These are phyloP conservation scores for Neurospora sublineolata DNA, from an alignment of 495 filamentous ascomycete species.

Conservation along the genomic window DNA sequence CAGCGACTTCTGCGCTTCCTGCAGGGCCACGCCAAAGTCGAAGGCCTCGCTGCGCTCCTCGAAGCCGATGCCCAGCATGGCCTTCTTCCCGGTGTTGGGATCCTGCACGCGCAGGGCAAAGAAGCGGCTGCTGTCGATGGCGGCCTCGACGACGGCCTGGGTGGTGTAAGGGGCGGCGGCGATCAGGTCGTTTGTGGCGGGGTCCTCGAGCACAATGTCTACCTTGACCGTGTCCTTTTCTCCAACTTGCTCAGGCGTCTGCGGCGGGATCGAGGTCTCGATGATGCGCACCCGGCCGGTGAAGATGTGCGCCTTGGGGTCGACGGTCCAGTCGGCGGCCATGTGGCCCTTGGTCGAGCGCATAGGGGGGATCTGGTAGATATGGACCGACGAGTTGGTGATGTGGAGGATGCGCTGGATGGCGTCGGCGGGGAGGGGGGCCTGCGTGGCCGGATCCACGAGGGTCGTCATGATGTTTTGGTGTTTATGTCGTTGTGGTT, in stretches of 20 bases:
- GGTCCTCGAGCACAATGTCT: conserved; percentile 66
- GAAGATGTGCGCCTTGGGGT: conserved; percentile 61
- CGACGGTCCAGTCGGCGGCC: conserved; percentile 65
- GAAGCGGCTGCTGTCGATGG: conserved; percentile 63
- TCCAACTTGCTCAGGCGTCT: not conserved
- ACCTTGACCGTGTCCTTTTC: conserved; percentile 47
- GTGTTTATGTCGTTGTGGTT: not conserved
- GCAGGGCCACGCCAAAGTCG: conserved; percentile 69
- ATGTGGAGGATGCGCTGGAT: conserved; percentile 73
- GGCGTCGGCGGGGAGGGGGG: conserved; percentile 48
- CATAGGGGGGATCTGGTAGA: conserved; percentile 71
- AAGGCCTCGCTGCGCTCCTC: conserved; percentile 75
- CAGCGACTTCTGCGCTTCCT: conserved; percentile 54
- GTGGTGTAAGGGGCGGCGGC: conserved; percentile 64
- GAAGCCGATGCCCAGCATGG: conserved; percentile 70
- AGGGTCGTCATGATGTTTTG: conserved; percentile 22
- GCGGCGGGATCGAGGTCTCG: conserved; percentile 46
- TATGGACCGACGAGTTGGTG: conserved; percentile 49
- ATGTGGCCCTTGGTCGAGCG: conserved; percentile 58
- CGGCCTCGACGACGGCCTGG: conserved; percentile 51
- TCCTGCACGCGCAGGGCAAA: conserved; percentile 70
- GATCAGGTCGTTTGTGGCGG: conserved; percentile 56
- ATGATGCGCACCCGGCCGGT: conserved; percentile 68
- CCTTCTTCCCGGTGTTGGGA: conserved; percentile 54
- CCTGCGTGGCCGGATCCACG: conserved; percentile 49